Conservation (phyloP, 2,329 filamentous ascomycete species). For the Pseudopithomyces maydicus region DNA sequence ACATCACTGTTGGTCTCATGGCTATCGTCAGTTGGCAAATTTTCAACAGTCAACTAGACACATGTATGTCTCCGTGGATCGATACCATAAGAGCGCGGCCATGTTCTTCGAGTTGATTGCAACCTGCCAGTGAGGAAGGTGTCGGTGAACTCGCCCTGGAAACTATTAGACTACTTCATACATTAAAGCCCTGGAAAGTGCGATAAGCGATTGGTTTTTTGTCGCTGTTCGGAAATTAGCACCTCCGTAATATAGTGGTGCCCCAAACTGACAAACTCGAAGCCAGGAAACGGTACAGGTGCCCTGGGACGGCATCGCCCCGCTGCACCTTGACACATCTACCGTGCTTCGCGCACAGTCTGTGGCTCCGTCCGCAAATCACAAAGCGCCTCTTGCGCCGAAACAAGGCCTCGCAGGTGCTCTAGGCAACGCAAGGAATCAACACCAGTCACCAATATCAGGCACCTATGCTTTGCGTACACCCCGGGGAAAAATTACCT, state of each 20-base stretch:
- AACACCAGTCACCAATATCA: conserved; percentile 43
- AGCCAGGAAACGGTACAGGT: conserved; percentile 29
- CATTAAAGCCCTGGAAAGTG: too few species aligned
- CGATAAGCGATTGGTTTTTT: too few species aligned
- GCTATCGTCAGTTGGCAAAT: too few species aligned
- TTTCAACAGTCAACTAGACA: too few species aligned
- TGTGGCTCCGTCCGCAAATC: conserved; percentile 27
- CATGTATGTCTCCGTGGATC: too few species aligned
- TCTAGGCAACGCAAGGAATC: conserved; percentile 35
- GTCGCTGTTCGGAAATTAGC: too few species aligned
- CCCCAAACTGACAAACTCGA: conserved; percentile 29
- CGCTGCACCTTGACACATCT: conserved; percentile 38
- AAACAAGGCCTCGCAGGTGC: conserved; percentile 41
- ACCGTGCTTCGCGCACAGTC: conserved; percentile 35
- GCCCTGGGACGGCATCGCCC: conserved; percentile 33
- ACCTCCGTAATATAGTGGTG: not conserved
- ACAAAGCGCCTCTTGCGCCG: conserved; percentile 44
- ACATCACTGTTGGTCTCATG: too few species aligned
- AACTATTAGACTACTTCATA: too few species aligned
- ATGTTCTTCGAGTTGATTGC: too few species aligned
- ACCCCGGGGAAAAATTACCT: conserved; percentile 46
- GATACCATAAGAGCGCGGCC: too few species aligned
- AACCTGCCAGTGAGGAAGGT: too few species aligned
- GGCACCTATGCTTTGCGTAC: conserved; percentile 44
- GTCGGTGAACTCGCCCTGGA: too few species aligned